Evolutionary conservation across 2,329 filamentous ascomycete genomes (phyloP).

Genomic region (Harringtonia lauricola): DNA sequence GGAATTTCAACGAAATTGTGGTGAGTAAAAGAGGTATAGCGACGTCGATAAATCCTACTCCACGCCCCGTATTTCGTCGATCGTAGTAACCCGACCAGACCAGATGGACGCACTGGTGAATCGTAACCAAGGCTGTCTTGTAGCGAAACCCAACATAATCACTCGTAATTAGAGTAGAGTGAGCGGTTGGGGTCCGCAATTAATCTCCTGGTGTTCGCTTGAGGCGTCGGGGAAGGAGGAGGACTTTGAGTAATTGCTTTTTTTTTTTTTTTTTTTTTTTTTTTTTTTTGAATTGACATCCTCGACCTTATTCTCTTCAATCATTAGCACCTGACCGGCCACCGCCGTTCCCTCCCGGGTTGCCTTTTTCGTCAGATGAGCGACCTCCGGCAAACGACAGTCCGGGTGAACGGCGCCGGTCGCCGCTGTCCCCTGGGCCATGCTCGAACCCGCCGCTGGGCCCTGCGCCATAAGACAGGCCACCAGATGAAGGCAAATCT

Average conservation of each 20-base stretch:
- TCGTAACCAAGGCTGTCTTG: too few relatives aligned
- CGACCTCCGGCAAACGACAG: background rate
- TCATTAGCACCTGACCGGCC: background rate
- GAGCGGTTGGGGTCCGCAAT: too few relatives aligned
- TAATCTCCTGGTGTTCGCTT: too few relatives aligned
- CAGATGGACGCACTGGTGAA: too few relatives aligned
- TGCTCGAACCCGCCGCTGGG: slow-evolving; percentile 19
- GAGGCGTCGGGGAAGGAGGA: too few relatives aligned
- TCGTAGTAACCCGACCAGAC: background rate
- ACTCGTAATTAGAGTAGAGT: too few relatives aligned
- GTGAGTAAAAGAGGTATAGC: slow-evolving; percentile 6
- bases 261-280: background rate
- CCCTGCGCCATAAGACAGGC: slow-evolving; percentile 12
- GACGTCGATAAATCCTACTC: slow-evolving; percentile 1
- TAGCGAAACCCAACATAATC: too few relatives aligned
- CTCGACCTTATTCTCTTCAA: background rate
- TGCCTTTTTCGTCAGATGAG: background rate
- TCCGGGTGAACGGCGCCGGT: slow-evolving; percentile 19
- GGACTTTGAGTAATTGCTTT: too few relatives aligned
- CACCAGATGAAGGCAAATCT: slow-evolving; percentile 15
- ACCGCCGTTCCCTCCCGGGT: background rate
- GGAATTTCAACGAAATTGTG: background rate
- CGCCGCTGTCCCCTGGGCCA: slow-evolving; percentile 15
- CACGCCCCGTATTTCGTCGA: slow-evolving; percentile 7
- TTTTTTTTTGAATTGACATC: background rate